These are phyloP conservation scores for Amanita thiersii DNA, from an alignment of 768 basidiomycete species.

Conservation along the genomic window DNA sequence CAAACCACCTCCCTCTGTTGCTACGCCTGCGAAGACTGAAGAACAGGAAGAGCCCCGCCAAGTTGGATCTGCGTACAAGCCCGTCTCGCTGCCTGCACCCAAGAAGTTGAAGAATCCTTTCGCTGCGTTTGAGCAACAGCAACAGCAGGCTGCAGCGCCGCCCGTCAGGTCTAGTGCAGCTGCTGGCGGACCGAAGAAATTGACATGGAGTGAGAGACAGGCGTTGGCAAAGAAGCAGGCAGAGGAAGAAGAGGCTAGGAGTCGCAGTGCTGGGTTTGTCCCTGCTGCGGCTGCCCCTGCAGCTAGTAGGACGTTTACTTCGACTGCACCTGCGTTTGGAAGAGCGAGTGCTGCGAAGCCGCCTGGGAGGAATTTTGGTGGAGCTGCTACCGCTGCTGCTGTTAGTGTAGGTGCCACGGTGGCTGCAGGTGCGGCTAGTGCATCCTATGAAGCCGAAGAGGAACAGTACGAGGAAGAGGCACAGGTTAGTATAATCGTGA, in stretches of 20 bases:
- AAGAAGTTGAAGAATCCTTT: conserved; percentile 87
- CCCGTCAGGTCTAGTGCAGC: conserved; percentile 13
- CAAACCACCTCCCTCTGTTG: background rate
- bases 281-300: conserved; percentile 27
- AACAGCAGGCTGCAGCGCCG: conserved; percentile 24
- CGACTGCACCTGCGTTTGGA: conserved; percentile 40
- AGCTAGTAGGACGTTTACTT: conserved; percentile 29
- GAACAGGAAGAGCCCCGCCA: conserved; percentile 82
- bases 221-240: conserved; percentile 82
- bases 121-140: conserved; percentile 47
- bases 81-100: conserved; percentile 77
- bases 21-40: conserved; percentile 48
- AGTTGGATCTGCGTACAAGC: conserved; percentile 83
- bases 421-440: conserved; percentile 20
- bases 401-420: conserved; percentile 24
- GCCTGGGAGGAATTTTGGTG: conserved; percentile 37
- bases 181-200: conserved; percentile 52
- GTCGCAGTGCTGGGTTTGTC: conserved; percentile 45
- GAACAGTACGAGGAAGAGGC: conserved; percentile 19
- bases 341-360: conserved; percentile 28
- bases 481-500: conserved; percentile 17
- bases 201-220: conserved; percentile 94
- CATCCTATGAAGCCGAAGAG: conserved; percentile 18
- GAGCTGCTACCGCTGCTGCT: conserved; percentile 21
- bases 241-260: conserved; percentile 68